Conservation (phyloP, 2,329 filamentous ascomycete species). For the Sporothrix brasiliensis region DNA sequence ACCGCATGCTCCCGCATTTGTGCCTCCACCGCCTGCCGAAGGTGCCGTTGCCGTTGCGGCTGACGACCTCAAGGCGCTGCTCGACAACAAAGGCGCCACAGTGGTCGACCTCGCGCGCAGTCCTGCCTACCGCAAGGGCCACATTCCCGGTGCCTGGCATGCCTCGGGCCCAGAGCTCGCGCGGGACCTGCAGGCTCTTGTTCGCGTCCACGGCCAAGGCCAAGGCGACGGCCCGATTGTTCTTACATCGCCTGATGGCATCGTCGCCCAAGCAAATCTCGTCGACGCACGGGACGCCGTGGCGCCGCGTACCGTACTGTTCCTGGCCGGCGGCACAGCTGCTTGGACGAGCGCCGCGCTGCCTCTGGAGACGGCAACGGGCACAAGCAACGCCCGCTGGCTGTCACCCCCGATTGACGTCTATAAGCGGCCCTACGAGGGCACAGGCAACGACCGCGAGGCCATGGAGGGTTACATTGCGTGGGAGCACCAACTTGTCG, state of each 20-base stretch:
- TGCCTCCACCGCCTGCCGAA: neutral
- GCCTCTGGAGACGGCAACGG: neutral
- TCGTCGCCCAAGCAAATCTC: constrained; percentile 5
- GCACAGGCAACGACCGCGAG: constrained; percentile 28
- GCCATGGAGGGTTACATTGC: constrained; percentile 31
- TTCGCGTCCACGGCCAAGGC: no score
- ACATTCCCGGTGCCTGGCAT: constrained; percentile 29
- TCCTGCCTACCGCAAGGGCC: constrained; percentile 27
- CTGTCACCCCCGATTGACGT: constrained; percentile 25
- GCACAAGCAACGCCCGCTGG: constrained; percentile 7
- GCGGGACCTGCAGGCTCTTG: constrained; percentile 13
- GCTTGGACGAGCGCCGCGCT: neutral
- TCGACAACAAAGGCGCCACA: neutral
- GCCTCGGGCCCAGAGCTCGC: constrained; percentile 23
- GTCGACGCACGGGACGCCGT: constrained; percentile 20
- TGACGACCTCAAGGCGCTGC: neutral
- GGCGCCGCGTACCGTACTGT: neutral
- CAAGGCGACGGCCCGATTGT: constrained; percentile 15
- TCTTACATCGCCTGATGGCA: constrained; percentile 26
- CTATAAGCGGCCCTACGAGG: constrained; percentile 31
- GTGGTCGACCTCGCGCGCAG: constrained; percentile 30
- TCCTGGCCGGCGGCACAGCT: constrained; percentile 9
- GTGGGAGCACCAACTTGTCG: constrained; percentile 31
- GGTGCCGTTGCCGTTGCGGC: neutral
- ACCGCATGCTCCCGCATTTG: no score